phyloP scores from a whole-genome alignment of 768 basidiomycete genomes.

The Thelephora aurantiotincta region DNA sequence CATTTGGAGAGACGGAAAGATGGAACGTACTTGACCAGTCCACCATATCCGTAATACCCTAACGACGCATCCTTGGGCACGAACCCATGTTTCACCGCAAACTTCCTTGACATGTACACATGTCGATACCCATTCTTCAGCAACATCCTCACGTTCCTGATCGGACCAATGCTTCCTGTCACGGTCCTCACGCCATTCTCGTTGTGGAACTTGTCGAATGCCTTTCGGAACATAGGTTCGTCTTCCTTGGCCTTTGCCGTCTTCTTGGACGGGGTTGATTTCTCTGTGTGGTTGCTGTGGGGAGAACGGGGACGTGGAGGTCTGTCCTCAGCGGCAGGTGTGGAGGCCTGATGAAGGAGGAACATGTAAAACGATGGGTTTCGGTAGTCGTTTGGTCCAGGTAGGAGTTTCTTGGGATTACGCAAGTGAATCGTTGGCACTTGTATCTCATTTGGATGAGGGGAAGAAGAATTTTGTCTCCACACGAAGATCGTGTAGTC shows the following conservation, averaged over 20 bases:
- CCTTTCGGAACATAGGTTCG: constrained; percentile 52
- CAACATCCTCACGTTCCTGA: constrained; percentile 83
- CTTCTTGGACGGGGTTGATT: constrained; percentile 23
- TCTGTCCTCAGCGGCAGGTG: neutral
- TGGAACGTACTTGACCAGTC: constrained; percentile 48
- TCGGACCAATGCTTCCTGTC: constrained; percentile 82
- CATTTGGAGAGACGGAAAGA: neutral
- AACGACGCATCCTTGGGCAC: constrained; percentile 79
- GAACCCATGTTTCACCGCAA: constrained; percentile 78
- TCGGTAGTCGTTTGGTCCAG: constrained; percentile 44
- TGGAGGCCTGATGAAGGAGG: constrained; percentile 15
- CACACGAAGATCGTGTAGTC: constrained; percentile 83
- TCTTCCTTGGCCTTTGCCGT: constrained; percentile 19
- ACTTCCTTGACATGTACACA: constrained; percentile 92
- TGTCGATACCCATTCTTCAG: constrained; percentile 84
- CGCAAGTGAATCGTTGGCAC: constrained; percentile 49
- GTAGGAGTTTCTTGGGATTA: constrained; percentile 45
- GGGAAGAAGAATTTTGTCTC: constrained; percentile 35
- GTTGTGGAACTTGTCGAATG: constrained; percentile 75
- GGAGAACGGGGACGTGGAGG: constrained; percentile 7
- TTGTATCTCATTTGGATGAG: constrained; percentile 11
- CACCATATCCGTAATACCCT: constrained; percentile 89
- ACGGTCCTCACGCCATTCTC: constrained; percentile 93
- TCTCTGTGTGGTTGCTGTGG: constrained; percentile 18
- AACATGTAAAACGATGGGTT: constrained; percentile 67